A percentile compares a stretch with the other conserved stretches of the same genome.
These are phyloP conservation scores for Fusarium mundagurra DNA, from an alignment of 2,329 filamentous ascomycete genomes.

Conservation along the genomic window DNA sequence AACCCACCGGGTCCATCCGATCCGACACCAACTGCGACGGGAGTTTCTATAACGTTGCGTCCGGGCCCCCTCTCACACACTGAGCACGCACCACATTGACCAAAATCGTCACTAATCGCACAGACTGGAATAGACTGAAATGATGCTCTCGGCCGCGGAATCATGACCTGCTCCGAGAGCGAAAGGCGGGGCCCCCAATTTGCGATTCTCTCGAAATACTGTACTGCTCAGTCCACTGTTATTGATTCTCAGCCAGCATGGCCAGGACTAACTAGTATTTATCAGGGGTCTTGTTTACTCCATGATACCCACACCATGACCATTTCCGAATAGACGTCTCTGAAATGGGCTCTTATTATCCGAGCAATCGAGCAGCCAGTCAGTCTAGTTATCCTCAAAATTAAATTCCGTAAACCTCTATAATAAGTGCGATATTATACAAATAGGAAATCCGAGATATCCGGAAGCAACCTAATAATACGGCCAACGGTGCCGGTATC, in stretches of 20 bases:
- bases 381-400: not conserved
- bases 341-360: constrained; percentile 15
- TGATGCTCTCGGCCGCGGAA: constrained; percentile 22
- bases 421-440: not conserved
- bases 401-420: not conserved
- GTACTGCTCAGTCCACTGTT: constrained; percentile 5
- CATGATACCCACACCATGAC: not conserved
- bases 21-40: constrained; percentile 3
- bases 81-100: constrained; percentile 20
- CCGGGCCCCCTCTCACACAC: constrained; percentile 3
- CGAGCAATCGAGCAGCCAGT: not conserved
- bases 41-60: constrained; percentile 15
- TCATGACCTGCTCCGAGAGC: constrained; percentile 9
- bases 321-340: not conserved
- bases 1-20: constrained; percentile 16
- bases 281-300: not conserved
- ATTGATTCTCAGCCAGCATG: not conserved
- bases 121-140: not conserved
- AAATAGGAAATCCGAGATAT: not conserved
- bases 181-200: constrained; percentile 4
- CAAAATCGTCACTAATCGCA: constrained; percentile 34
- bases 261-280: not conserved
- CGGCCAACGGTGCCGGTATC: not conserved
- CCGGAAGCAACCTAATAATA: constrained; percentile 18
- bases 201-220: constrained; percentile 20